Evolutionary conservation across 805 yeast genomes (phyloP).

Genomic region (Nakazawaea ishiwadae): DNA sequence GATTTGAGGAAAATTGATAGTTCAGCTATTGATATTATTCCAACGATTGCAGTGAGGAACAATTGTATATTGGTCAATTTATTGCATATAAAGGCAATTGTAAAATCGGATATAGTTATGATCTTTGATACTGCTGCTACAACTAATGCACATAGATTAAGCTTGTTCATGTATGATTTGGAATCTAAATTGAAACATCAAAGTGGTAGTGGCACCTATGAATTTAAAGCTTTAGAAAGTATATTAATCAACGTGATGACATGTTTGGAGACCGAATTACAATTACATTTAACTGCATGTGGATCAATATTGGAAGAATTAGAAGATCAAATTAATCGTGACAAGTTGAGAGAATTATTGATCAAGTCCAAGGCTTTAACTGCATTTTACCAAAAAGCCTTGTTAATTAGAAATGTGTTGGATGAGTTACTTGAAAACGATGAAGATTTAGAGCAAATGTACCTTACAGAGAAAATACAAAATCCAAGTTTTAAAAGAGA

Average conservation of each 20-base stretch:
- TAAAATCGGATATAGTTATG: slow-evolving; percentile 74
- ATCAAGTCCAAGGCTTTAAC: slow-evolving; percentile 68
- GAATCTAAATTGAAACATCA: slow-evolving; percentile 57
- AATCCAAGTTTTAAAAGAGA: slow-evolving; percentile 10
- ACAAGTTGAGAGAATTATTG: slow-evolving; percentile 65
- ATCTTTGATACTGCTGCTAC: slow-evolving; percentile 72
- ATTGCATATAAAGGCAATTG: slow-evolving; percentile 83
- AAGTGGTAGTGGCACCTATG: slow-evolving; percentile 40
- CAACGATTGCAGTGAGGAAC: slow-evolving; percentile 77
- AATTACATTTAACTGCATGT: slow-evolving; percentile 51
- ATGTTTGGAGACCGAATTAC: slow-evolving; percentile 70
- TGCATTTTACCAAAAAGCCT: slow-evolving; percentile 68
- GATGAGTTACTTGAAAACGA: slow-evolving; percentile 85
- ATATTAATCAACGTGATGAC: slow-evolving; percentile 79
- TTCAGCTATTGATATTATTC: slow-evolving; percentile 74
- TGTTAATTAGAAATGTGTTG: slow-evolving; percentile 71
- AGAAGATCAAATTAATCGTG: slow-evolving; percentile 78
- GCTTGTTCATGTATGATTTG: slow-evolving; percentile 80
- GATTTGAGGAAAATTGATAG: slow-evolving; percentile 83
- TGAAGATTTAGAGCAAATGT: slow-evolving; percentile 80
- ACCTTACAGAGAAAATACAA: slow-evolving; percentile 44
- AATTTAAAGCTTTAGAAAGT: slow-evolving; percentile 78
- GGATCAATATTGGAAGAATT: slow-evolving; percentile 62
- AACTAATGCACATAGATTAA: slow-evolving; percentile 63
- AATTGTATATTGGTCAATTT: slow-evolving; percentile 77